These are phyloP conservation scores for Penicillium lagena DNA, from an alignment of 495 filamentous ascomycete genomes.

Conservation along the genomic window DNA sequence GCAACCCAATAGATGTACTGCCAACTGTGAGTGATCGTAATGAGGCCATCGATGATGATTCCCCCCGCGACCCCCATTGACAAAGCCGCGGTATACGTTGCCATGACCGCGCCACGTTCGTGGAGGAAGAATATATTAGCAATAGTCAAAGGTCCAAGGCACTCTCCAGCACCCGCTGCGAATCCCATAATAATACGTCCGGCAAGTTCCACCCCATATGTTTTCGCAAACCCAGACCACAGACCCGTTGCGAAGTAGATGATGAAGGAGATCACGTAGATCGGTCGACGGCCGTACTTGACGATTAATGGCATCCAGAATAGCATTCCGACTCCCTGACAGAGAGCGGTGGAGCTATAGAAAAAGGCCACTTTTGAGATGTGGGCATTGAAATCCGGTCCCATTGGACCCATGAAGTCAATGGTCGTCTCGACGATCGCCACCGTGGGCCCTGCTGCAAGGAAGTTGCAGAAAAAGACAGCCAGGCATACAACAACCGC, in stretches of 20 bases:
- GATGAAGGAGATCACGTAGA: constrained; percentile 43
- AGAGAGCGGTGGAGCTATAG: constrained; percentile 44
- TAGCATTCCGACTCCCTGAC: constrained; percentile 45
- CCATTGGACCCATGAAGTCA: constrained; percentile 33
- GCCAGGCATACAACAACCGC: constrained; percentile 42
- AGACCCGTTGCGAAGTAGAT: constrained; percentile 36
- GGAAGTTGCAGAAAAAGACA: constrained; percentile 51
- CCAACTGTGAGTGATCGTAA: constrained; percentile 44
- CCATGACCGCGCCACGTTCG: constrained; percentile 44
- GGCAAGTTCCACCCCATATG: constrained; percentile 36
- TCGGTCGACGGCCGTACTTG: constrained; percentile 49
- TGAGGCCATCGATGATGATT: constrained; percentile 43
- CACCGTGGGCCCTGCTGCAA: constrained; percentile 48
- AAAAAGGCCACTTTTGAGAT: constrained; percentile 46
- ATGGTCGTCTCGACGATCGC: constrained; percentile 40
- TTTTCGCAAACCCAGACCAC: constrained; percentile 39
- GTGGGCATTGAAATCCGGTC: constrained; percentile 20
- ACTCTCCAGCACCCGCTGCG: constrained; percentile 46
- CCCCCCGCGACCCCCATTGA: constrained; percentile 38
- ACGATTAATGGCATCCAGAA: constrained; percentile 50
- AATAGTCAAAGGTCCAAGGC: constrained; percentile 46
- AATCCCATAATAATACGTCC: constrained; percentile 45
- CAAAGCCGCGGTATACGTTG: constrained; percentile 43
- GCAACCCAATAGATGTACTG: constrained; percentile 45
- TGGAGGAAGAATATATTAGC: constrained; percentile 55